A percentile compares a stretch with the other conserved stretches of the same genome.
These are phyloP conservation scores for Passalora sequoiae DNA, from an alignment of 2,329 filamentous ascomycete species.

Conservation along the genomic window DNA sequence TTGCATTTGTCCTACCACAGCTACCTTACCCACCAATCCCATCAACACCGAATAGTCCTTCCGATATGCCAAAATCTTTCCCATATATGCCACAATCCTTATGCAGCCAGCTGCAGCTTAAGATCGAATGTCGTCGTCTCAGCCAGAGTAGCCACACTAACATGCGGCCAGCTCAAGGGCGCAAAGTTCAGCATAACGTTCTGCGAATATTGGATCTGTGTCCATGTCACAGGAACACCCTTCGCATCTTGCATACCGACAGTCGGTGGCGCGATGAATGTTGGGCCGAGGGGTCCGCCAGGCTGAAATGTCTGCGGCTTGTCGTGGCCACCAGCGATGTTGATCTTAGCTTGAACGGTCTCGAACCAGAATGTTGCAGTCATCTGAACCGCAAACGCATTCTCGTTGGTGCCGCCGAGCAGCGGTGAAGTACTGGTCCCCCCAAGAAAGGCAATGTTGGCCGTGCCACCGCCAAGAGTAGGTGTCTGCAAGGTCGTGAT, in stretches of 20 bases:
- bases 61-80: no score
- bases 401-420: neutral
- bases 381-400: neutral
- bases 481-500: neutral
- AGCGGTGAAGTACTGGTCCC: neutral
- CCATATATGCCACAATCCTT: no score
- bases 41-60: no score
- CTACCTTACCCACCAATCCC: no score
- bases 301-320: neutral
- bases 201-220: neutral
- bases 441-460: neutral
- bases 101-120: neutral
- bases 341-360: neutral
- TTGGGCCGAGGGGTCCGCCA: neutral
- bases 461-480: neutral
- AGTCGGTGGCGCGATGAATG: neutral
- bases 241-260: neutral
- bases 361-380: neutral
- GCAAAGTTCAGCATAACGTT: neutral
- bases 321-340: neutral
- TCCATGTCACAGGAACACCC: neutral
- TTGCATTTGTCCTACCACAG: no score
- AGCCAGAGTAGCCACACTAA: neutral
- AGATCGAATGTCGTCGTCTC: neutral
- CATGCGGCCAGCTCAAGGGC: neutral